Evolutionary conservation across 108 stramenopile genomes (phyloP).

Genomic region (Fistulifera pelliculosa): DNA sequence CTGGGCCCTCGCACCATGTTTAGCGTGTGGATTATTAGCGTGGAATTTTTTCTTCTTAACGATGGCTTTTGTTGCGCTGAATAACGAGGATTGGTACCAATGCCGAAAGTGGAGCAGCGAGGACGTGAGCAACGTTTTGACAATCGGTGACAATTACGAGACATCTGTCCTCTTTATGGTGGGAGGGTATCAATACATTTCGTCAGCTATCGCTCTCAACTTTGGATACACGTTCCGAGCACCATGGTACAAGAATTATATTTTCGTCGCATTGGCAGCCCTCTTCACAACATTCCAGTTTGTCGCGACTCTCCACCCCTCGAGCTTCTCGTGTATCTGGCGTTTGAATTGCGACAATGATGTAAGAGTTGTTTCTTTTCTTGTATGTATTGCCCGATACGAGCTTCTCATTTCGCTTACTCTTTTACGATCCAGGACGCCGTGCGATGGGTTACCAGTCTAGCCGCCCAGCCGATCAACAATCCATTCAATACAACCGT

Average conservation of each 20-base stretch:
- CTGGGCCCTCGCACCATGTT: conserved; percentile 43
- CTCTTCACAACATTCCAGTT: conserved; percentile 23
- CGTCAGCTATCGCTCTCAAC: conserved; percentile 44
- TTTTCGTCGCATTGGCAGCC: conserved; percentile 28
- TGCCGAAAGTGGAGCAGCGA: conserved; percentile 48
- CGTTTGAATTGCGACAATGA: conserved; percentile 56
- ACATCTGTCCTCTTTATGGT: conserved; percentile 45
- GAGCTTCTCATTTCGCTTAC: not conserved
- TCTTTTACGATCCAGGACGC: conserved; percentile 11
- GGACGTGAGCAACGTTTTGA: conserved; percentile 24
- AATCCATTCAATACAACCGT: conserved; percentile 49
- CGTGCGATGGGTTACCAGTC: conserved; percentile 18
- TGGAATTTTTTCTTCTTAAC: conserved; percentile 45
- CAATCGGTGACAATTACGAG: conserved; percentile 53
- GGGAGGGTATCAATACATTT: conserved; percentile 47
- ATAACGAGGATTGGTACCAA: conserved; percentile 47
- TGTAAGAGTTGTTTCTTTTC: not conserved
- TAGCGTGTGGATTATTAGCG: conserved; percentile 35
- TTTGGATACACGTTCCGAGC: conserved; percentile 42
- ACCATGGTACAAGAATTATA: conserved; percentile 35
- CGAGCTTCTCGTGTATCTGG: conserved; percentile 41
- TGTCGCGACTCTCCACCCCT: conserved; percentile 19
- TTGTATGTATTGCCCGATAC: too few relatives aligned
- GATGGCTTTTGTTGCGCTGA: conserved; percentile 30
- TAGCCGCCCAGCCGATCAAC: conserved; percentile 22